Evolutionary conservation across 2,329 filamentous ascomycete genomes (phyloP).

Genomic region (Pseudogymnoascus sp.): DNA sequence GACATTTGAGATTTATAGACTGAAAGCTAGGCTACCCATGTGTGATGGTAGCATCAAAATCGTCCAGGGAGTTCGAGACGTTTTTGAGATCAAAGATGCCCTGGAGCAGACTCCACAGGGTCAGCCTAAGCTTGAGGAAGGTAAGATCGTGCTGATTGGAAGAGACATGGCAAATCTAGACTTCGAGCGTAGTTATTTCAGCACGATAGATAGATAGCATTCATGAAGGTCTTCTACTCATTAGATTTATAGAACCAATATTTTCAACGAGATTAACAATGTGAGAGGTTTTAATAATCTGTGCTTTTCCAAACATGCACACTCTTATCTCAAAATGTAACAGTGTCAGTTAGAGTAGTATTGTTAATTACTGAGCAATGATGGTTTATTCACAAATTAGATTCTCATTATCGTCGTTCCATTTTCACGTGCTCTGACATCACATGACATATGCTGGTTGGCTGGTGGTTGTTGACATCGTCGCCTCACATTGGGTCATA

Average conservation of each 20-base stretch:
- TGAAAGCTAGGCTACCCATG: slow-evolving; percentile 71
- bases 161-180: slow-evolving; percentile 42
- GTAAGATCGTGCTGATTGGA: slow-evolving; percentile 59
- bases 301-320: too few relatives aligned
- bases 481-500: neutral
- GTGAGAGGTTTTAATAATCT: neutral
- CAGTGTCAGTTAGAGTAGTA: too few relatives aligned
- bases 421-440: neutral
- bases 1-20: slow-evolving; percentile 72
- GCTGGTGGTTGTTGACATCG: neutral
- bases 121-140: slow-evolving; percentile 23
- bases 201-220: neutral
- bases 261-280: neutral
- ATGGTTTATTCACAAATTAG: neutral
- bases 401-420: neutral
- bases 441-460: neutral
- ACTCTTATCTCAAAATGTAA: neutral
- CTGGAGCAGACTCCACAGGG: slow-evolving; percentile 24
- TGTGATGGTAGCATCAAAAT: slow-evolving; percentile 60
- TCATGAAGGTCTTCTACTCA: neutral
- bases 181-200: slow-evolving; percentile 37
- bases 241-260: neutral
- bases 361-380: neutral
- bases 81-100: slow-evolving; percentile 81
- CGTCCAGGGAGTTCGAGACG: slow-evolving; percentile 82